Percentiles rank a stretch among this genome's conserved stretches.
These are phyloP conservation scores for Arabidopsis arenosa DNA, from an alignment of 345 rosid species.

Conservation along the genomic window DNA sequence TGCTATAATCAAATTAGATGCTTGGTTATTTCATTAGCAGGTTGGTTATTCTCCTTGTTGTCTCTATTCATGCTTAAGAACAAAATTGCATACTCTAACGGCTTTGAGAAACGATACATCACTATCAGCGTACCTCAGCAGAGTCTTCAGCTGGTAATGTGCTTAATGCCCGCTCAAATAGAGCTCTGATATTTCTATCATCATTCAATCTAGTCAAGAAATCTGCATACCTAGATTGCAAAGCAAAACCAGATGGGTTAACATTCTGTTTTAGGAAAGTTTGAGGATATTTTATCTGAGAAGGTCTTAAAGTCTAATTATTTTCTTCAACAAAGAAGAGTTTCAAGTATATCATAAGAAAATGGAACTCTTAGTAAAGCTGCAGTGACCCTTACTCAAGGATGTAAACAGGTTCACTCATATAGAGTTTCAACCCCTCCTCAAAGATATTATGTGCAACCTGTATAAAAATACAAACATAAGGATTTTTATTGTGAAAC, in stretches of 20 bases:
- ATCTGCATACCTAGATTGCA: conserved; percentile 78
- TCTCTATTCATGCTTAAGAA: conserved; percentile 22
- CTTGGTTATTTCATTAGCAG: conserved; percentile 16
- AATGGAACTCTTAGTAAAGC: conserved; percentile 23
- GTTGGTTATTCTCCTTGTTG: background rate
- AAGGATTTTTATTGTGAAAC: background rate
- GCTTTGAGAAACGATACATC: conserved; percentile 17
- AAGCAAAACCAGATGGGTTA: conserved; percentile 27
- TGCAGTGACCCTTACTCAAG: conserved; percentile 71
- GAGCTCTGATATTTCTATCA: conserved; percentile 89
- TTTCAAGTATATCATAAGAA: conserved; percentile 15
- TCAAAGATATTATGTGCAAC: conserved; percentile 90
- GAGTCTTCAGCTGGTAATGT: conserved; percentile 86
- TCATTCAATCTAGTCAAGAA: conserved; percentile 93
- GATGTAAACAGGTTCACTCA: conserved; percentile 92
- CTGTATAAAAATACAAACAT: conserved; percentile 56
- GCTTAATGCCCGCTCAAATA: conserved; percentile 94
- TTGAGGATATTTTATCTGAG: background rate
- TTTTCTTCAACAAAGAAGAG: conserved; percentile 2
- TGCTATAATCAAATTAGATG: conserved; percentile 16
- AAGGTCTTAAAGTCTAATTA: conserved; percentile 7
- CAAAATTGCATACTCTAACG: background rate
- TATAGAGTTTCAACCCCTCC: conserved; percentile 86
- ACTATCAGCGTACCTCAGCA: conserved; percentile 66
- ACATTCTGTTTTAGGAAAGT: conserved; percentile 12